Evolutionary conservation across 208 protist species (phyloP), one percentile per base, ranked within the genome.

Genomic region (Trypanosoma caninum): DNA sequence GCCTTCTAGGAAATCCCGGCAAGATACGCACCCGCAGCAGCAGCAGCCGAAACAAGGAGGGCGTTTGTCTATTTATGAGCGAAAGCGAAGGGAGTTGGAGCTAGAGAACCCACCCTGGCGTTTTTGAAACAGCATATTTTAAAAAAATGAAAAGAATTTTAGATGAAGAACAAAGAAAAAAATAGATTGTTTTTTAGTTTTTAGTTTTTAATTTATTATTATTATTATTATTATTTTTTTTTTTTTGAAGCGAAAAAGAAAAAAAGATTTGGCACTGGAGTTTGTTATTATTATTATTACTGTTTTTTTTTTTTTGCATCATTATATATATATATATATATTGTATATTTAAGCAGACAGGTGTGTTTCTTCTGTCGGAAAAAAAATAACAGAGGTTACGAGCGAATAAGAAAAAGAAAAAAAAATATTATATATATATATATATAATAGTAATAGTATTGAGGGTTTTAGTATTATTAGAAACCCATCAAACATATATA

Each of bases 71-170:
- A 58, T 75, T 10, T 73, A 77, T 42, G 76, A 78, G 23, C 54
- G 67, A 42, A 74, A 72, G 47, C 27, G 40, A 11, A 42, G 45
- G 20, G 70, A 74, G 4, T 18, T 73, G 4, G 48, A 57, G 16
- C 48, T 70, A 27, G 34, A 58, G 25, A 59, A 64, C 57, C 76
- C 76, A 4, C 45, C 55, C 11, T 83, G 76, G 76, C 48, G 54
- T 30, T 61, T 70, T 46, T 82, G 63, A 63, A 51, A 57, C 13
- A 18, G 20, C 16, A 54, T 25, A 20, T 35, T 6, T n/a, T 27
- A 34, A 28, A 34, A 16, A 34, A 42, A 37, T 23, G 14, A 38
- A 44, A 38, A 54, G 37, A 23, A 55, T 16, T 64, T 1, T 35
- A 22, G 64, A 27, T 3, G 23, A 34, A 8, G 4, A 38, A 27